A percentile compares a stretch with the other conserved stretches of the same genome.
Conservation (phyloP, 2,329 filamentous ascomycete species). For the Pestalotiopsis sp. region DNA sequence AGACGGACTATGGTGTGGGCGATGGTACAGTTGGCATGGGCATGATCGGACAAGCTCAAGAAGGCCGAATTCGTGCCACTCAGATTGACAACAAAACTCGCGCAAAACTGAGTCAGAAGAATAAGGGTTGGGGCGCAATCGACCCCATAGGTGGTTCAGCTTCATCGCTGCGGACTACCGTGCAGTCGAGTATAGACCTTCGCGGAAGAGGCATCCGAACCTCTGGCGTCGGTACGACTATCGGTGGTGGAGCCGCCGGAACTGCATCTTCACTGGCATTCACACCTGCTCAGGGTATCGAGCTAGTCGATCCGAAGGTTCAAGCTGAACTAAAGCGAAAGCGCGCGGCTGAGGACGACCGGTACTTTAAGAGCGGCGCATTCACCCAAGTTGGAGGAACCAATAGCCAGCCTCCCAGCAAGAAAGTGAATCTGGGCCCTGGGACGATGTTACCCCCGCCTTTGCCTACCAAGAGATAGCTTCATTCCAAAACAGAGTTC, state of each 20-base stretch:
- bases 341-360: constrained; percentile 89
- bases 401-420: constrained; percentile 63
- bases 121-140: constrained; percentile 87
- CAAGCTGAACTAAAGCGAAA: constrained; percentile 87
- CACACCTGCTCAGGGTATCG: constrained; percentile 90
- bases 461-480: constrained; percentile 27
- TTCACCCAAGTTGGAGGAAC: constrained; percentile 80
- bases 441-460: constrained; percentile 47
- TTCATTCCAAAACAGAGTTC: not conserved
- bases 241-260: constrained; percentile 64
- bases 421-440: constrained; percentile 70
- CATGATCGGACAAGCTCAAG: constrained; percentile 89
- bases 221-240: constrained; percentile 76
- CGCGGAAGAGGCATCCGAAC: constrained; percentile 78
- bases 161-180: constrained; percentile 82
- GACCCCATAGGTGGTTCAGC: constrained; percentile 67
- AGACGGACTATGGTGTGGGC: constrained; percentile 86
- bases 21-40: constrained; percentile 86
- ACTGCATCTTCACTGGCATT: constrained; percentile 89
- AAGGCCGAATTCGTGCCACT: constrained; percentile 83
- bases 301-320: constrained; percentile 91
- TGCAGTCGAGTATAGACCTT: constrained; percentile 68
- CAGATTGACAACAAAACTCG: constrained; percentile 93
- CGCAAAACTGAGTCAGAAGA: constrained; percentile 92
- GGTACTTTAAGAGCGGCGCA: constrained; percentile 96